These are phyloP conservation scores for Triticum dicoccoides DNA, from an alignment of 176 grass and related monocot genomes.

Conservation along the genomic window DNA sequence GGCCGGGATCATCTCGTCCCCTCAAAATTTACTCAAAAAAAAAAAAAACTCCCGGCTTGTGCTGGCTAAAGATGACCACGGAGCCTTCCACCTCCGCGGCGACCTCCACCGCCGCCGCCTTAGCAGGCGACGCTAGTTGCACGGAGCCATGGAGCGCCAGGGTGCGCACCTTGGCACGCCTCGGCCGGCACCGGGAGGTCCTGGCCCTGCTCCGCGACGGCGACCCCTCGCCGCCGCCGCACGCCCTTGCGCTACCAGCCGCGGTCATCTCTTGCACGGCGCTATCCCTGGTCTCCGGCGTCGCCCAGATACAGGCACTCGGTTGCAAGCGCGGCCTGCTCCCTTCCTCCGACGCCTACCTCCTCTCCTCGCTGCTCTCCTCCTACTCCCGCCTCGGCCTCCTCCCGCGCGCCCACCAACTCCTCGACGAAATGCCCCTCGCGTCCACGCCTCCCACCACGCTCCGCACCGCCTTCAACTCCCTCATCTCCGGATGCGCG, in stretches of 20 bases:
- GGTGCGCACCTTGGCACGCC: conserved; percentile 37
- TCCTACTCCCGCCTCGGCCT: conserved; percentile 51
- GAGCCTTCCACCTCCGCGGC: conserved; percentile 16
- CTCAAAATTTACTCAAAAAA: too few relatives aligned
- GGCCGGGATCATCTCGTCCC: too few relatives aligned
- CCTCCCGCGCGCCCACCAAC: conserved; percentile 45
- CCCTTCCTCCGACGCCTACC: conserved; percentile 43
- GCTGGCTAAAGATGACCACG: conserved; percentile 10
- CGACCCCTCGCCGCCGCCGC: conserved; percentile 32
- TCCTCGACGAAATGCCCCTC: conserved; percentile 60
- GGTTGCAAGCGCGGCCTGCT: conserved; percentile 52
- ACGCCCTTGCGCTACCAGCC: conserved; percentile 50
- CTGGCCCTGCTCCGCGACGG: conserved; percentile 36
- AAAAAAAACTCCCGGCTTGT: too few relatives aligned
- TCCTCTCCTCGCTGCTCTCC: conserved; percentile 52
- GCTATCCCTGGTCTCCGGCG: conserved; percentile 37
- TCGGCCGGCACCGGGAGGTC: conserved; percentile 41
- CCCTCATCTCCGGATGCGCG: conserved; percentile 58
- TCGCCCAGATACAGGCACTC: conserved; percentile 53
- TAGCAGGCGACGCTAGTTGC: not conserved
- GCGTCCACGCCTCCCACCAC: conserved; percentile 24
- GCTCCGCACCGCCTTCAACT: conserved; percentile 59
- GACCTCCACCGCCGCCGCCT: not conserved
- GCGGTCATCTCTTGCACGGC: conserved; percentile 48
- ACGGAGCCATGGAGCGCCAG: conserved; percentile 38